phyloP scores from a whole-genome alignment of 1,284 basidiomycete species.

The Tylopilus sp. region DNA sequence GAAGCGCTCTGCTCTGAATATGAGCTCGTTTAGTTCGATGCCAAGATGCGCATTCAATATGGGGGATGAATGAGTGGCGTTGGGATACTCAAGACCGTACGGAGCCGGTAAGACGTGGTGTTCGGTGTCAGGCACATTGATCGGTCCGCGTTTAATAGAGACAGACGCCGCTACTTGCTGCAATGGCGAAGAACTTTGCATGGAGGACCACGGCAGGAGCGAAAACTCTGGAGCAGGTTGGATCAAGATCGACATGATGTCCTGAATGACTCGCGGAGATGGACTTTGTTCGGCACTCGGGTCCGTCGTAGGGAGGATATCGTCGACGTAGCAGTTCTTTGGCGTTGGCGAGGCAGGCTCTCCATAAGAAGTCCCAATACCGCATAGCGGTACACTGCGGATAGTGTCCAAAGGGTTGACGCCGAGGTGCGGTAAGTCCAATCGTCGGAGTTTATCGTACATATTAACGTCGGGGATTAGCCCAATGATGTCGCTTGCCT shows the following conservation, averaged over 20 bases:
- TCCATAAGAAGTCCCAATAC: slow-evolving; percentile 3
- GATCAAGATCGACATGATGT: slow-evolving; percentile 34
- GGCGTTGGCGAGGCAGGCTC: not conserved
- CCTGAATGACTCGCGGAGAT: slow-evolving; percentile 31
- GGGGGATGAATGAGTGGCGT: slow-evolving; percentile 39
- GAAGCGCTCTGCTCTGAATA: slow-evolving; percentile 51
- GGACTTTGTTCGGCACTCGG: slow-evolving; percentile 15
- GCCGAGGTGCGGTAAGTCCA: slow-evolving; percentile 27
- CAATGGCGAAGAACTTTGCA: slow-evolving; percentile 5
- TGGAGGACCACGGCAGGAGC: slow-evolving; percentile 5
- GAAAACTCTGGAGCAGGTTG: slow-evolving; percentile 13
- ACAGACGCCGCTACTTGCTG: not conserved
- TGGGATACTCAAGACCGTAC: slow-evolving; percentile 1
- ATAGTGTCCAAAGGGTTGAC: slow-evolving; percentile 51
- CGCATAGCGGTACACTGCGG: slow-evolving; percentile 12
- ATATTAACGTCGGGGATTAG: slow-evolving; percentile 46
- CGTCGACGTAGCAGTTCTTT: slow-evolving; percentile 2
- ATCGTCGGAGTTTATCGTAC: slow-evolving; percentile 32
- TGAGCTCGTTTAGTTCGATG: slow-evolving; percentile 49
- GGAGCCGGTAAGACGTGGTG: not conserved
- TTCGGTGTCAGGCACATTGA: not conserved
- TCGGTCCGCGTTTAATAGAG: slow-evolving; percentile 2
- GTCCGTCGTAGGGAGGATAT: not conserved
- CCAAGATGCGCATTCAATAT: slow-evolving; percentile 58
- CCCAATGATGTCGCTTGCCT: slow-evolving; percentile 25